A percentile compares a stretch with the other conserved stretches of the same genome.
Conservation (phyloP, 768 basidiomycete genomes). For the Amanita muscaria region DNA sequence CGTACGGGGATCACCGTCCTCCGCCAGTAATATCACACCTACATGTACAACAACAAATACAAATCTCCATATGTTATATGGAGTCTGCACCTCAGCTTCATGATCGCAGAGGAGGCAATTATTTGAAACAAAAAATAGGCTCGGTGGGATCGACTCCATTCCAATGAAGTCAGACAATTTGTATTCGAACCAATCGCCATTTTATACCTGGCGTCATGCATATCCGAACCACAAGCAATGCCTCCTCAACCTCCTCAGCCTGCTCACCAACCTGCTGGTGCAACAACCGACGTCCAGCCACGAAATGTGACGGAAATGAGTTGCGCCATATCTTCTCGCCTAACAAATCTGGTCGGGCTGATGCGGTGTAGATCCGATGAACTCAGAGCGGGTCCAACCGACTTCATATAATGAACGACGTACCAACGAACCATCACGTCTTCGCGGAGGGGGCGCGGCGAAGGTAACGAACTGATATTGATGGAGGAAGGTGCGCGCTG, state of each 20-base stretch:
- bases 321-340: not conserved
- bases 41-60: too few relatives aligned
- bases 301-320: conserved; percentile 4
- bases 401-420: not conserved
- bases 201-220: not conserved
- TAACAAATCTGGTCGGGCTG: not conserved
- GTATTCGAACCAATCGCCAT: not conserved
- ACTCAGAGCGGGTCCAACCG: not conserved
- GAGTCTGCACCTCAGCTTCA: too few relatives aligned
- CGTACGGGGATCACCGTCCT: not conserved
- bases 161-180: not conserved
- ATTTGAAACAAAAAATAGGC: too few relatives aligned
- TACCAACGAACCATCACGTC: not conserved
- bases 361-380: conserved; percentile 1
- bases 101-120: too few relatives aligned
- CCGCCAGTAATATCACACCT: too few relatives aligned
- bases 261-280: not conserved
- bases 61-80: too few relatives aligned
- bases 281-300: conserved; percentile 1
- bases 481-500: not conserved
- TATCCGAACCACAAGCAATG: not conserved
- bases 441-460: conserved; percentile 6
- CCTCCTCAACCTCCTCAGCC: not conserved
- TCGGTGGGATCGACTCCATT: conserved; percentile 1
- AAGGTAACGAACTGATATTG: conserved; percentile 3